Conservation (phyloP, 345 rosid genomes). For the sweet orange (Citrus sinensis) region DVS_A1.0 CM039161.1:9147501-9148000, state of each 20-base stretch:
- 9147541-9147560: not conserved
- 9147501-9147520: not conserved
- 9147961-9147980: not conserved
- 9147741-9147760: conserved; percentile 44
- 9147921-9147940: not conserved
- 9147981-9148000: not conserved
- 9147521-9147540: not conserved
- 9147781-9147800: conserved; percentile 16
- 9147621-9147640: not conserved
- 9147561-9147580: not conserved
- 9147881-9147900: not conserved
- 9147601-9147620: not conserved
- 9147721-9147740: conserved; percentile 52
- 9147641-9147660: not conserved
- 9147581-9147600: not conserved
- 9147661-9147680: not conserved
- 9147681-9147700: not conserved
- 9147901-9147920: not conserved
- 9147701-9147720: not conserved
- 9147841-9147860: not conserved
- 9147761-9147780: conserved; percentile 42
- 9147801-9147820: not conserved
- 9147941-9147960: not conserved
- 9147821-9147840: not conserved
- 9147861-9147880: not conserved